Evolutionary conservation across 805 yeast genomes (phyloP), one percentile per base, ranked within the genome.

Genomic region (Zygosaccharomyces rouxii): DNA sequence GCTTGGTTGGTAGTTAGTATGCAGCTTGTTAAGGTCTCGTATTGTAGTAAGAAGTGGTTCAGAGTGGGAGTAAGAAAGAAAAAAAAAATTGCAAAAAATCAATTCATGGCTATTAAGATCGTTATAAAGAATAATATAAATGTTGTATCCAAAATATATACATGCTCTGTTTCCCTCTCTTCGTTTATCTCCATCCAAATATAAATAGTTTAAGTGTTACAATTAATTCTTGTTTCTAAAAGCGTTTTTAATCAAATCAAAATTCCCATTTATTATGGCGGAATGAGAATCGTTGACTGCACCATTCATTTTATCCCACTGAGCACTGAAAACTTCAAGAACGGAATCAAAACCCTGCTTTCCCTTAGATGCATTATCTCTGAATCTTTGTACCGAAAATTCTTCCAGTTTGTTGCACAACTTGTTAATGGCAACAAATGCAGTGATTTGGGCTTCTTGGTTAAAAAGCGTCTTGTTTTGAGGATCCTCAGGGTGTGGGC

Each of bases 361-460:
- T 26, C 99, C 99, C 57, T 79, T 79, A 47, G 69, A 69, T 13
- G 98, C 97, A 66, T 92, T 92, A 64, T 87, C 94, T 39, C 83
- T 80, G 67, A 92, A 94, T 64, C 97, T 74, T 60, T 86, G 87
- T 5, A 88, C 84, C 0, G 90, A 80, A 96, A 97, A 92, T 43
- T 89, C 95, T 67, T 92, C 99, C 52, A 92, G 73, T 66, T 86
- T 83, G 62, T 81, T 86, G 64, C 95, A 85, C 4, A 94, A 68
- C 50, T 79, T 76, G 47, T 74, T 69, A 68, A 89, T 76, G 2
- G 84, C 72, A 7, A 89, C 87, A 66, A 83, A 85, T 0, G 98
- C 96, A 1, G 89, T 83, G 57, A 92, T 88, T 54, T 86, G 89
- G 0, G 99, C 99, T 53, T 78, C 80, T 67, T 92, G 99, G 30